Conservation (phyloP, 148 eudicot genomes). For the Gaultheria prostrata region DNA sequence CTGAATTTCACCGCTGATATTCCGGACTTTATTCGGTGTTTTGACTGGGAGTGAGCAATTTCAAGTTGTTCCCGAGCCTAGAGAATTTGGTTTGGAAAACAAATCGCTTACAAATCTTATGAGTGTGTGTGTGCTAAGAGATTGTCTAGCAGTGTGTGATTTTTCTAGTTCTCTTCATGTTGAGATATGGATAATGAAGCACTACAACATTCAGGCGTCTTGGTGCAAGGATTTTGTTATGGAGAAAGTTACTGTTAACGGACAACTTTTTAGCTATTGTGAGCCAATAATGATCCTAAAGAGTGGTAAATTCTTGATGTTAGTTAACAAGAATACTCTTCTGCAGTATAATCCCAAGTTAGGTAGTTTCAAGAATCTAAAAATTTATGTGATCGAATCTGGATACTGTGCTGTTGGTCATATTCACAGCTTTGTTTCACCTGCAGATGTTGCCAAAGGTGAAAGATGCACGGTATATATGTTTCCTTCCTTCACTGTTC, state of each 20-base stretch:
- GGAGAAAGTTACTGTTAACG: neutral
- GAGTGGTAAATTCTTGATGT: neutral
- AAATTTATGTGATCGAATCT: neutral
- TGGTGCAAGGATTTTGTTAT: neutral
- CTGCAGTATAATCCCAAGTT: neutral
- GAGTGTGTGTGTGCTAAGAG: neutral
- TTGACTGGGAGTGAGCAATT: neutral
- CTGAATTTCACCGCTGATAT: neutral
- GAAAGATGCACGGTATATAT: neutral
- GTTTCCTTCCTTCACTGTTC: neutral
- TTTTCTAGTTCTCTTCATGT: neutral
- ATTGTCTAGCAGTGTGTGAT: neutral
- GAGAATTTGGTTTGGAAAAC: neutral
- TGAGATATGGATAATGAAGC: neutral
- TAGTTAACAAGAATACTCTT: neutral
- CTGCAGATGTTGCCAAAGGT: neutral
- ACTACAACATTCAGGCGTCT: neutral
- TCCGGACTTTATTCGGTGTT: neutral
- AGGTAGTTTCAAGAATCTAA: neutral
- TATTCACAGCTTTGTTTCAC: neutral
- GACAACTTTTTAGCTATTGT: neutral
- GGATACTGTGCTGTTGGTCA: neutral
- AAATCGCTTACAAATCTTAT: neutral
- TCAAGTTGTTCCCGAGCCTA: neutral
- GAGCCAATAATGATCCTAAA: neutral